These are phyloP conservation scores for Asterella californica DNA, from an alignment of 225 moss, liverwort and hornwort species.

Conservation along the genomic window DNA sequence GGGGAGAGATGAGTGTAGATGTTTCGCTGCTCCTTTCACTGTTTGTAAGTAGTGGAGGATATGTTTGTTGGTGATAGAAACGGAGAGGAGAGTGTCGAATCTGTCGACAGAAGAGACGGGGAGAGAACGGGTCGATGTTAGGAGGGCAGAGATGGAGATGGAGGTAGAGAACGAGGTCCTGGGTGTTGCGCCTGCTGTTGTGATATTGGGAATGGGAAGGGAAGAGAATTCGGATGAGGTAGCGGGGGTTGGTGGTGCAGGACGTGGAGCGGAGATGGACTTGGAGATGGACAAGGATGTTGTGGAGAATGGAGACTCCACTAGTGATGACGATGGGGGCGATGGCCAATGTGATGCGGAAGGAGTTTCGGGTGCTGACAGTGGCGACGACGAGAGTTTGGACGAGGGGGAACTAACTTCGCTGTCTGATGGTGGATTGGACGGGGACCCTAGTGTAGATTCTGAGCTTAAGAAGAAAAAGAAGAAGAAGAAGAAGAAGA, in stretches of 20 bases:
- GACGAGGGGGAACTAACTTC: constrained; percentile 23
- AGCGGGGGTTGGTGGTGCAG: background rate
- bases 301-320: constrained; percentile 16
- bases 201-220: constrained; percentile 4
- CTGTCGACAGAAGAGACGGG: background rate
- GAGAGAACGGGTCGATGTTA: background rate
- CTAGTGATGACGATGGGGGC: constrained; percentile 6
- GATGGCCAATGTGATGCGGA: constrained; percentile 16
- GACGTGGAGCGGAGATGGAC: background rate
- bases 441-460: constrained; percentile 14
- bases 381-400: constrained; percentile 27
- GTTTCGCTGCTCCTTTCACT: background rate
- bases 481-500: constrained; percentile 40
- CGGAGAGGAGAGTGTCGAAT: too few relatives aligned
- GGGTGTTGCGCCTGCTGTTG: background rate
- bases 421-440: background rate
- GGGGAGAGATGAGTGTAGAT: background rate
- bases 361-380: constrained; percentile 18
- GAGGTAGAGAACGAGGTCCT: background rate
- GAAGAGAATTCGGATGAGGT: constrained; percentile 6
- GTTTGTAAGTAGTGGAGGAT: background rate
- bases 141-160: background rate
- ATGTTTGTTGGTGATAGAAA: background rate
- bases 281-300: constrained; percentile 2
- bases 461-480: constrained; percentile 27